Conservation (phyloP, 768 basidiomycete species). For the Termitomyces sp. region DNA sequence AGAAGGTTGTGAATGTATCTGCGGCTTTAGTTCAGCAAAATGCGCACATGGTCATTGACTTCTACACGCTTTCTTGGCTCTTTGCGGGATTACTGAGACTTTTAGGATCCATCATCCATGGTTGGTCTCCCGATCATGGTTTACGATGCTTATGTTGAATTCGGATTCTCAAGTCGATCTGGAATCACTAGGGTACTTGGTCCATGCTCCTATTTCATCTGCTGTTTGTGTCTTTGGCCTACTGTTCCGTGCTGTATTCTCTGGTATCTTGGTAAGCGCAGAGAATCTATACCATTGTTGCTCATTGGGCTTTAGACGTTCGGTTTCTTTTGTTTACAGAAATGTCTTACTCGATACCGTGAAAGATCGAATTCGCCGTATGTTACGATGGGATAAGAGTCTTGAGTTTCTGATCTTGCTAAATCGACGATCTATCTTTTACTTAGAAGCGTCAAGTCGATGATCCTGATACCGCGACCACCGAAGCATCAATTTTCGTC, state of each 20-base stretch:
- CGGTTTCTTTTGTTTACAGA: conserved; percentile 6
- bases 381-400: not conserved
- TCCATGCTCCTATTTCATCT: conserved; percentile 22
- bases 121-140: conserved; percentile 6
- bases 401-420: not conserved
- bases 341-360: not conserved
- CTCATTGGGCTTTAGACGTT: conserved; percentile 7
- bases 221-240: conserved; percentile 22
- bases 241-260: conserved; percentile 24
- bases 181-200: conserved; percentile 19
- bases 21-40: conserved; percentile 25
- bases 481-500: not conserved
- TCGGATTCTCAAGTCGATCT: conserved; percentile 21
- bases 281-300: not conserved
- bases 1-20: conserved; percentile 38
- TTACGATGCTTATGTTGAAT: not conserved
- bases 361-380: conserved; percentile 1
- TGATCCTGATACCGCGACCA: not conserved
- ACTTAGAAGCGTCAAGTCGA: not conserved
- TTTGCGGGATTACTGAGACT: not conserved
- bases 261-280: conserved; percentile 35
- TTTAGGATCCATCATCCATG: conserved; percentile 4
- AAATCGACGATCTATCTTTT: not conserved
- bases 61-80: conserved; percentile 3
- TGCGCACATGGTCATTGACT: conserved; percentile 15